Evolutionary conservation across 139 green algal genomes (phyloP).

Genomic region (Penium margaritaceum): DNA sequence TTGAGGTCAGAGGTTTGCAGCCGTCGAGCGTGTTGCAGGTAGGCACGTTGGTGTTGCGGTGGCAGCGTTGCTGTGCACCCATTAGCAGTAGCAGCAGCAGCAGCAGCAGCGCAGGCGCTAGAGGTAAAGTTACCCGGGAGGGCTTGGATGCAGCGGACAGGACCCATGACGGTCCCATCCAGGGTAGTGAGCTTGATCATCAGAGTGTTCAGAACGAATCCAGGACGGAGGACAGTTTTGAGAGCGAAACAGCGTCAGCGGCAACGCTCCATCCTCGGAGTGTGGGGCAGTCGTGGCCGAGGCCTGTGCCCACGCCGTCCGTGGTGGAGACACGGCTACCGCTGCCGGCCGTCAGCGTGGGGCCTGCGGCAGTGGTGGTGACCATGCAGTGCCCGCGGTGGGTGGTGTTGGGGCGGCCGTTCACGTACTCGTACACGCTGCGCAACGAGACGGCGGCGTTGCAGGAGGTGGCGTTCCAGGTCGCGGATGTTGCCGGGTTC

Average conservation of each 20-base stretch:
- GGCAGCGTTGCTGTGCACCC: neutral
- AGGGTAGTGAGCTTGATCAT: too few relatives aligned
- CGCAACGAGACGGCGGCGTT: conserved; percentile 20
- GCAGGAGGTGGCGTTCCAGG: conserved; percentile 27
- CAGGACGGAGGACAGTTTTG: too few relatives aligned
- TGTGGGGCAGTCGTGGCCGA: too few relatives aligned
- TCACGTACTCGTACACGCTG: conserved; percentile 10
- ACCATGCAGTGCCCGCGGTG: neutral
- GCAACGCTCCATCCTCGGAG: too few relatives aligned
- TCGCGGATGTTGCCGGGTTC: conserved; percentile 21
- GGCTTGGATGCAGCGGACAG: too few relatives aligned
- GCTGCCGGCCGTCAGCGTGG: conserved; percentile 16
- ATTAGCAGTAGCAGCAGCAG: neutral
- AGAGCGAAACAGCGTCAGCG: too few relatives aligned
- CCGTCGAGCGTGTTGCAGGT: neutral
- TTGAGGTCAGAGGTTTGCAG: conserved; percentile 1
- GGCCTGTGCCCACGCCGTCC: too few relatives aligned
- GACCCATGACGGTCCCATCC: too few relatives aligned
- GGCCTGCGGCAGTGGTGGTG: conserved; percentile 8
- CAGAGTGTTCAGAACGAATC: too few relatives aligned
- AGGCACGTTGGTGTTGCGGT: neutral
- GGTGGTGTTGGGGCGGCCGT: conserved; percentile 25
- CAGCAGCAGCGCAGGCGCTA: neutral
- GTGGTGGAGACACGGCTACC: too few relatives aligned
- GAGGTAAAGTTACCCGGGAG: too few relatives aligned